Base-by-base conservation (phyloP, 1,284 basidiomycete genomes). In the Chalciporus piperatoides region DNA sequence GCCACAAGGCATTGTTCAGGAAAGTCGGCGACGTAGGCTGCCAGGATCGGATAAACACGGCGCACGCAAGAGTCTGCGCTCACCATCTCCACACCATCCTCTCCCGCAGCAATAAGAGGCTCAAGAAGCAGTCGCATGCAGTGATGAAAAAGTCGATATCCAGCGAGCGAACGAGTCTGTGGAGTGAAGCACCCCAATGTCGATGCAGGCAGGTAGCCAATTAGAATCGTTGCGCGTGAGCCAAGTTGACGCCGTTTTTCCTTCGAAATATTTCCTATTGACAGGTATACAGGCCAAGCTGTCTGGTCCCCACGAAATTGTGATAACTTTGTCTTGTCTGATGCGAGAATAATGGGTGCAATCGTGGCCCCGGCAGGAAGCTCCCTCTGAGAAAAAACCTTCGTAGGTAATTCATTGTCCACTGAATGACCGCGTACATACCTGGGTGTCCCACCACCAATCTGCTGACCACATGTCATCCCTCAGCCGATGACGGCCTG, bases 381-480 rank as follows among this genome's bases (percentile, higher is more conserved):
- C 8, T 12, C 5, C 2, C 12, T 6, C 41, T 41, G 33, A 35
- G 37, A 38, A n/a, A 9, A 9, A 15, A 14, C 15, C 37, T 24
- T 32, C 19, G 19, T 48, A 2, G 21, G 36, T 38, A 4, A 3
- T 33, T 35, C 8, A 17, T 3, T n/a, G n/a, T n/a, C n/a, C n/a
- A n/a, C n/a, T n/a, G n/a, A n/a, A n/a, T n/a, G n/a, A n/a, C n/a
- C n/a, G n/a, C n/a, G n/a, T 23, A 44, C 59, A 48, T 15, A 66
- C 64, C 53, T 69, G 67, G 1, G 50, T 54, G 7, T 63, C 40
- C 61, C 62, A 66, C 68, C 65, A 69, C 65, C 64, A 69, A 7
- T 64, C 54, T 0, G 11, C 59, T 0, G 59, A 65, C 56, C 60
- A 63, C 61, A 66, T 67, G 30, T 69, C 56, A 10, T 60, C 44